A percentile compares a stretch with the other conserved stretches of the same genome.
phyloP scores from a whole-genome alignment of 1,284 basidiomycete species.

The Porogramme epimiltina region DNA sequence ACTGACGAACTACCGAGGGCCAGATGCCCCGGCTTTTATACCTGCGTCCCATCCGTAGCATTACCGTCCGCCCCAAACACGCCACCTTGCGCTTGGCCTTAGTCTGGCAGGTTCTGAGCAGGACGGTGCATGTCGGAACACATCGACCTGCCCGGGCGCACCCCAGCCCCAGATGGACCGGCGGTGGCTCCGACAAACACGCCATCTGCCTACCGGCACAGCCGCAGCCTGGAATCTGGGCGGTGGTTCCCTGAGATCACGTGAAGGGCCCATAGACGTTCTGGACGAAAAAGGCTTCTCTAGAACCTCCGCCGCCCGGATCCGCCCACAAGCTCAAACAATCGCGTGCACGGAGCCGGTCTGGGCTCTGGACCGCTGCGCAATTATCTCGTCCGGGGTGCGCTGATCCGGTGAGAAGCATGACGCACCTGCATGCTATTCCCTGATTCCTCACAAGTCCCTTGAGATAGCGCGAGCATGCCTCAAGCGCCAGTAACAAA shows the following conservation, averaged over 20 bases:
- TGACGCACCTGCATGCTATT: neutral
- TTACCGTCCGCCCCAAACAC: neutral
- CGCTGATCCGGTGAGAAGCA: neutral
- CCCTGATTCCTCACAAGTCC: neutral
- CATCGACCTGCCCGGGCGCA: conserved; percentile 21
- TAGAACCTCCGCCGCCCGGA: conserved; percentile 11
- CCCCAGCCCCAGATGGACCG: conserved; percentile 20
- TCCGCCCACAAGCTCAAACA: conserved; percentile 24
- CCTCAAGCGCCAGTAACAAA: too few species aligned
- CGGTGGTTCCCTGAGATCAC: conserved; percentile 21
- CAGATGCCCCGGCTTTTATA: conserved; percentile 14
- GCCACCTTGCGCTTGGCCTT: neutral
- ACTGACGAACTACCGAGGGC: conserved; percentile 15
- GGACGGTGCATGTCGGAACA: conserved; percentile 25
- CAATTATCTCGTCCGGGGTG: neutral
- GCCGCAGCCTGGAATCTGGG: conserved; percentile 10
- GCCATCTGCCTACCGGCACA: neutral
- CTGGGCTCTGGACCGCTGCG: neutral
- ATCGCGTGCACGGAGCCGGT: neutral
- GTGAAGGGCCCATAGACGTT: conserved; percentile 19
- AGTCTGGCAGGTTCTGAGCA: neutral
- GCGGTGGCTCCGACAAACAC: conserved; percentile 4
- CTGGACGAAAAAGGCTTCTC: conserved; percentile 22
- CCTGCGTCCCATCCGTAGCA: conserved; percentile 1
- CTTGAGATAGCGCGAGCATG: too few species aligned